Conservation (phyloP, 257 asterid genomes). For the Petunia axillaris region DNA sequence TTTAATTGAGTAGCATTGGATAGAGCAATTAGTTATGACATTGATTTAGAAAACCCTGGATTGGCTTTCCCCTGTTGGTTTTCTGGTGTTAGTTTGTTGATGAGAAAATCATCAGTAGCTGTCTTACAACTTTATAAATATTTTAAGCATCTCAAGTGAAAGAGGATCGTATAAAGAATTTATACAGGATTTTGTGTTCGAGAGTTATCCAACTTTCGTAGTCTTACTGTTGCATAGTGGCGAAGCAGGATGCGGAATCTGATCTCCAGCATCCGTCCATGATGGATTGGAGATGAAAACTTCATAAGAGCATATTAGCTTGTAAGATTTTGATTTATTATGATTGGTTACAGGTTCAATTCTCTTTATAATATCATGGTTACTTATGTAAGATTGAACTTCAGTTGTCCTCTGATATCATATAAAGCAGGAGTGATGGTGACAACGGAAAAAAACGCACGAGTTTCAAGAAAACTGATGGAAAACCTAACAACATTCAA, state of each 20-base stretch:
- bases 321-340: background rate
- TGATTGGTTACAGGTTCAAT: background rate
- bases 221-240: slow-evolving; percentile 16
- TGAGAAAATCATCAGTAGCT: background rate
- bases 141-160: background rate
- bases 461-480: too few species aligned
- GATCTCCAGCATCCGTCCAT: slow-evolving; percentile 1
- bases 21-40: background rate
- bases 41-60: slow-evolving; percentile 18
- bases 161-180: background rate
- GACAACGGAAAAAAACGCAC: too few species aligned
- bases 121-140: slow-evolving; percentile 20
- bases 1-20: background rate
- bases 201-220: background rate
- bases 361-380: background rate
- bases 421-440: too few species aligned
- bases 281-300: slow-evolving; percentile 13
- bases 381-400: background rate
- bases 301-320: background rate
- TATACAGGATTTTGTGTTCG: slow-evolving; percentile 10
- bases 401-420: too few species aligned
- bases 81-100: slow-evolving; percentile 11
- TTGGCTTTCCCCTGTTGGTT: background rate
- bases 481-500: too few species aligned
- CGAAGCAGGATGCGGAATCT: slow-evolving; percentile 13